phyloP scores from a whole-genome alignment of 495 filamentous ascomycete species.

The Margaritispora aquatica region DNA sequence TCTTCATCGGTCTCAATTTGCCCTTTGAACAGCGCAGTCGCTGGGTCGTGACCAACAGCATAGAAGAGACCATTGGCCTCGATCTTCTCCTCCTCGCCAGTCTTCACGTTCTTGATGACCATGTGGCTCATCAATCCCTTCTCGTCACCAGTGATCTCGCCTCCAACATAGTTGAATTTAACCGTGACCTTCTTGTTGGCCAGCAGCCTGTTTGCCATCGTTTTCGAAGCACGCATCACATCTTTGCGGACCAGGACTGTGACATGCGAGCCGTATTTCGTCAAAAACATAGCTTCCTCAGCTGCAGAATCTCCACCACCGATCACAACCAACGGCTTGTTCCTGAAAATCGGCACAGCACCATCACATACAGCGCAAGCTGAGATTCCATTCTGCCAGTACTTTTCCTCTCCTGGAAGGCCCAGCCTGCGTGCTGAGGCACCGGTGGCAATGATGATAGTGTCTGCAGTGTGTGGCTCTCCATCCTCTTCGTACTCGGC shows the following conservation, averaged over 20 bases:
- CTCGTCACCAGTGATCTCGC: conserved; percentile 77
- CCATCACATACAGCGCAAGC: conserved; percentile 98
- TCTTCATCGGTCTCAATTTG: conserved; percentile 83
- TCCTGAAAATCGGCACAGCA: conserved; percentile 93
- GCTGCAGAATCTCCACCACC: conserved; percentile 96
- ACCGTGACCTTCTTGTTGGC: conserved; percentile 85
- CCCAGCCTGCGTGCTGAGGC: conserved; percentile 79
- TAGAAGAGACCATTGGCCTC: conserved; percentile 95
- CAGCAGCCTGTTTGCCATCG: conserved; percentile 83
- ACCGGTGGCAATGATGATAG: conserved; percentile 91
- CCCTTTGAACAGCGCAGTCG: conserved; percentile 78
- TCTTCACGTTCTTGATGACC: conserved; percentile 69
- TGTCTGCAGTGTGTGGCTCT: conserved; percentile 73
- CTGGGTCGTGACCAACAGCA: conserved; percentile 94
- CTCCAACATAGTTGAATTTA: conserved; percentile 72
- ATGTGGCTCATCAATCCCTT: conserved; percentile 83
- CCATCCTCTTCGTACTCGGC: conserved; percentile 72
- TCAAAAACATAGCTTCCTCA: conserved; percentile 95
- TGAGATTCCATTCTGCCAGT: conserved; percentile 94
- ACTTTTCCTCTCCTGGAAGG: conserved; percentile 69
- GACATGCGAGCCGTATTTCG: conserved; percentile 93
- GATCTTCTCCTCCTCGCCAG: conserved; percentile 71
- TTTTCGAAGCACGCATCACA: conserved; percentile 76
- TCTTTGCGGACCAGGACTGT: conserved; percentile 88
- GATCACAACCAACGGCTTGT: conserved; percentile 93